These are phyloP conservation scores for Beta vulgaris DNA, from an alignment of 148 eudicot species.

Conservation along the genomic window DNA sequence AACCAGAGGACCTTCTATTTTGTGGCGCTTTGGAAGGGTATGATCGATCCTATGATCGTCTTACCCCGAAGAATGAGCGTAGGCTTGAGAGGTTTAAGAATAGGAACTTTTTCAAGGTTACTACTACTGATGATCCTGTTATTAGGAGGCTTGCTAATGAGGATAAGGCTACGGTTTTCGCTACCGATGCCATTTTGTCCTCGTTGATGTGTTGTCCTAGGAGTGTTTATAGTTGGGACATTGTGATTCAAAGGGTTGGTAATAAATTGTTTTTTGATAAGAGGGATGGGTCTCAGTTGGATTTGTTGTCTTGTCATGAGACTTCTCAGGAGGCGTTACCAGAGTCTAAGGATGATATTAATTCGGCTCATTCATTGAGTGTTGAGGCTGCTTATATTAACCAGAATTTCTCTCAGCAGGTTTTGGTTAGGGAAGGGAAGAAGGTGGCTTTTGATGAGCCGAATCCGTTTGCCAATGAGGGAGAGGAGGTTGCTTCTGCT, in stretches of 20 bases:
- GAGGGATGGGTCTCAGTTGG: constrained; percentile 85
- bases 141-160: constrained; percentile 80
- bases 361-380: constrained; percentile 67
- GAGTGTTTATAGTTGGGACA: constrained; percentile 93
- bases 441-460: constrained; percentile 87
- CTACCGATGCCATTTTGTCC: constrained; percentile 72
- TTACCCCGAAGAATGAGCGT: constrained; percentile 73
- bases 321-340: constrained; percentile 93
- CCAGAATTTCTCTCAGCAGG: constrained; percentile 97
- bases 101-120: constrained; percentile 83
- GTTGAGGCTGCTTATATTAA: constrained; percentile 92
- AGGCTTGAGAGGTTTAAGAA: constrained; percentile 76
- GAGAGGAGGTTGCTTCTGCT: constrained; percentile 89
- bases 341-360: constrained; percentile 84
- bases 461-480: constrained; percentile 87
- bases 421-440: constrained; percentile 63
- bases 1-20: constrained; percentile 73
- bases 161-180: constrained; percentile 93
- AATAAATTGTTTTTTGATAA: constrained; percentile 89
- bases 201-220: constrained; percentile 84
- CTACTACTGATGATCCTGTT: constrained; percentile 90
- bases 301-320: constrained; percentile 70
- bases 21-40: constrained; percentile 72
- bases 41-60: constrained; percentile 61
- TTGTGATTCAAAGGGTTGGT: constrained; percentile 88